Evolutionary conservation across 2,329 filamentous ascomycete genomes (phyloP), one percentile per base, ranked within the genome.

Genomic region (Xylariaceae sp.): DNA sequence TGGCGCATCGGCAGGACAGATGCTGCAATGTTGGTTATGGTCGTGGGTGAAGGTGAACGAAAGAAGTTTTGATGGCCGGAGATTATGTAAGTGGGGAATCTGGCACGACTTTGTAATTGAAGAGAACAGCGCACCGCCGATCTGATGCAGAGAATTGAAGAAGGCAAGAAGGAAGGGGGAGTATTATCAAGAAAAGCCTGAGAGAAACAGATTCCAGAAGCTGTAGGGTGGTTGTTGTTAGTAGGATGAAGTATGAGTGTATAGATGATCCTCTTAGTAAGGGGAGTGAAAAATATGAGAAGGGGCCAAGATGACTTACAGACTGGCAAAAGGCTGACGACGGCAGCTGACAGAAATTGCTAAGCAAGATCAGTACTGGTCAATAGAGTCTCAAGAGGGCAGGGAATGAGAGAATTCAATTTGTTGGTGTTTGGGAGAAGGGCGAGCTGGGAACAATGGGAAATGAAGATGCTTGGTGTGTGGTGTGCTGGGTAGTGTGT

Each of bases 71-170:
- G 55, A 47, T 55, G 49, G 37, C 55, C 57, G 57, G 57, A 58
- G 56, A 61, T 62, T 62, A 63, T 62, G 61, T 61, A 62, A 63
- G 60, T 64, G 60, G 61, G 55, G 60, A 60, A 57, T 47, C 22
- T 33, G 36, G 40, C 25, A 50, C 42, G 32, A 45, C 8, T 16
- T 44, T 51, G 42, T 48, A 48, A 48, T 47, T 43, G 42, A n/a
- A n/a, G 45, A 27, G 37, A 17, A 40, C 37, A 44, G 44, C 25
- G 16, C 36, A 42, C 38, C 35, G n/a, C n/a, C n/a, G n/a, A n/a
- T n/a, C n/a, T n/a, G n/a, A n/a, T n/a, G n/a, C n/a, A n/a, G n/a
- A n/a, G n/a, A n/a, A n/a, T n/a, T n/a, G n/a, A n/a, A n/a, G n/a
- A n/a, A n/a, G n/a, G n/a, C 41, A 23, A 42, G 37, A 27, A 37